Evolutionary conservation across 177 flowering plant genomes (phyloP).

Genomic region (Tripterygium wilfordii): DNA sequence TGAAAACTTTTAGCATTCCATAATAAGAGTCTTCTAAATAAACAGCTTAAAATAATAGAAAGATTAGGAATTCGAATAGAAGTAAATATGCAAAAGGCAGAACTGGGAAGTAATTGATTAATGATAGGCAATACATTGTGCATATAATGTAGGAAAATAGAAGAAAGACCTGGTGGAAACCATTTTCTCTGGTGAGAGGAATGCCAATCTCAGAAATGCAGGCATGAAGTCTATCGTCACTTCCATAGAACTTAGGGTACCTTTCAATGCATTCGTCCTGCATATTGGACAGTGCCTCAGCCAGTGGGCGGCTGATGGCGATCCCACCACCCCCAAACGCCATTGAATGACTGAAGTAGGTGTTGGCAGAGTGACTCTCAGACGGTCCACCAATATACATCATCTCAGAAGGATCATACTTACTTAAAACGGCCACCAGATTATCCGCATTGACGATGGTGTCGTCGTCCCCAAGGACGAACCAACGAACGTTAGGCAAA

Average conservation of each 20-base stretch:
- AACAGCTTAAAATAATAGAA: too few relatives aligned
- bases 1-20: too few relatives aligned
- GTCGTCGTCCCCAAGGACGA: conserved; percentile 58
- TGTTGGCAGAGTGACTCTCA: conserved; percentile 57
- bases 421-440: conserved; percentile 40
- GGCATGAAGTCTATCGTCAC: conserved; percentile 65
- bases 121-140: too few relatives aligned
- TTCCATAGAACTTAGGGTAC: conserved; percentile 57
- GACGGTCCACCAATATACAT: conserved; percentile 50
- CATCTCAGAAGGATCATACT: conserved; percentile 50
- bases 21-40: too few relatives aligned
- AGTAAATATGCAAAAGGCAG: too few relatives aligned
- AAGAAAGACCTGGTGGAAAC: conserved; percentile 52
- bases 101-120: too few relatives aligned
- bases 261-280: conserved; percentile 57
- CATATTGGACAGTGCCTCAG: conserved; percentile 33
- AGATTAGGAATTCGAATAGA: too few relatives aligned
- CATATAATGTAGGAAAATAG: too few relatives aligned
- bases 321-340: conserved; percentile 68
- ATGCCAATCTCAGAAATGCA: conserved; percentile 59
- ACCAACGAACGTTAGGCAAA: conserved; percentile 50
- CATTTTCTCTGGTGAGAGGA: conserved; percentile 47
- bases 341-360: conserved; percentile 52
- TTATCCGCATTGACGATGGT: conserved; percentile 52
- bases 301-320: conserved; percentile 54